Conservation (phyloP, 768 basidiomycete genomes). For the Macrolepiota dolichaula region DNA sequence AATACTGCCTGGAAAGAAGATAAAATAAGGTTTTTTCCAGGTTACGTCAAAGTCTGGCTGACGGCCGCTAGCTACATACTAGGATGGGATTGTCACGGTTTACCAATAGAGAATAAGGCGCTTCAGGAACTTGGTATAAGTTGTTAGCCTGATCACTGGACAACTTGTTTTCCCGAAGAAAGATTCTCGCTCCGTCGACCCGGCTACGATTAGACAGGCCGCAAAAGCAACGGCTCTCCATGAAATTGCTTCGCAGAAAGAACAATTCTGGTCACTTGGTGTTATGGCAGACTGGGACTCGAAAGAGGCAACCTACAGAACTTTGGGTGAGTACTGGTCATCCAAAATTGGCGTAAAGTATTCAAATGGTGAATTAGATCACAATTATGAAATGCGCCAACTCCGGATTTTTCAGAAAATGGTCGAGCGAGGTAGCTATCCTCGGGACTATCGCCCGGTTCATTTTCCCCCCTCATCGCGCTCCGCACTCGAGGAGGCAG, state of each 20-base stretch:
- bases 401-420: conserved; percentile 81
- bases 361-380: conserved; percentile 47
- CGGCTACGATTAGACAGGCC: conserved; percentile 60
- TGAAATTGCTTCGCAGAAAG: conserved; percentile 72
- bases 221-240: conserved; percentile 71
- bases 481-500: conserved; percentile 94
- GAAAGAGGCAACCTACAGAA: conserved; percentile 68
- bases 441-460: conserved; percentile 76
- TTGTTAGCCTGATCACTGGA: conserved; percentile 6
- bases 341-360: neutral
- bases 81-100: conserved; percentile 98
- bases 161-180: conserved; percentile 35
- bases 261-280: conserved; percentile 77
- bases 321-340: conserved; percentile 57
- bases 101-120: conserved; percentile 96
- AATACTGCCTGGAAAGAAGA: conserved; percentile 69
- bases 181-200: conserved; percentile 51
- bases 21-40: conserved; percentile 59
- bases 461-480: conserved; percentile 94
- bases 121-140: conserved; percentile 70
- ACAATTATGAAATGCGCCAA: conserved; percentile 85
- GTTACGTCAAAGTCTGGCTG: neutral
- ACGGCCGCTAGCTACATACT: conserved; percentile 71
- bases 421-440: conserved; percentile 69
- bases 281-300: conserved; percentile 91